Conservation (phyloP, 2,329 filamentous ascomycete genomes). For the Albifimbria verrucaria region DNA sequence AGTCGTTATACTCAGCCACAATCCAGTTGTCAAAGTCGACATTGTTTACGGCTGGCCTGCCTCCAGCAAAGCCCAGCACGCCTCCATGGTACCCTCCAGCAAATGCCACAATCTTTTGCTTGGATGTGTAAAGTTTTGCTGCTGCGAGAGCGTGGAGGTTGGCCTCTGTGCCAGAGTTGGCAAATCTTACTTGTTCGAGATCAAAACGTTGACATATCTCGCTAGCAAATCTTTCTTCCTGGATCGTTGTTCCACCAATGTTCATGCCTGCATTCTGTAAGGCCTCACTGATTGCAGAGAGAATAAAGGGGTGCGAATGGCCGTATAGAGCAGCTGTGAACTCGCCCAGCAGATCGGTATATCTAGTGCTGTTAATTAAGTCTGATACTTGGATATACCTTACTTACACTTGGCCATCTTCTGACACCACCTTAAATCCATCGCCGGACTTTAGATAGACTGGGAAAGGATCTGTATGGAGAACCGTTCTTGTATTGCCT, state of each 20-base stretch:
- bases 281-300: slow-evolving; percentile 41
- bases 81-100: slow-evolving; percentile 39
- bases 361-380: slow-evolving; percentile 27
- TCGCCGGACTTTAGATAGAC: slow-evolving; percentile 35
- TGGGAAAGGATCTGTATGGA: slow-evolving; percentile 42
- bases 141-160: slow-evolving; percentile 57
- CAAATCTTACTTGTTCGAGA: slow-evolving; percentile 56
- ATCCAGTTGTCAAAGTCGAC: slow-evolving; percentile 55
- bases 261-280: slow-evolving; percentile 48
- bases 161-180: slow-evolving; percentile 65
- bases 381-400: neutral
- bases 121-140: slow-evolving; percentile 43
- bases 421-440: slow-evolving; percentile 33
- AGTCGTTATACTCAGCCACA: slow-evolving; percentile 60
- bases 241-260: slow-evolving; percentile 48
- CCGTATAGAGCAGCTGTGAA: slow-evolving; percentile 65
- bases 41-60: slow-evolving; percentile 36
- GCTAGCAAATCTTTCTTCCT: slow-evolving; percentile 50
- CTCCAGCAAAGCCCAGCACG: slow-evolving; percentile 31
- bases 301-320: slow-evolving; percentile 57
- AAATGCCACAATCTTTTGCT: slow-evolving; percentile 48
- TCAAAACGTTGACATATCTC: slow-evolving; percentile 52
- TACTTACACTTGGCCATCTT: slow-evolving; percentile 34
- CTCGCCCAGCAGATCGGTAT: slow-evolving; percentile 60
- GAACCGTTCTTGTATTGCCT: slow-evolving; percentile 43